Percentiles rank a stretch among this genome's conserved stretches.
Conservation (phyloP, 2,329 filamentous ascomycete genomes). For the Colletotrichum australisinense region DNA sequence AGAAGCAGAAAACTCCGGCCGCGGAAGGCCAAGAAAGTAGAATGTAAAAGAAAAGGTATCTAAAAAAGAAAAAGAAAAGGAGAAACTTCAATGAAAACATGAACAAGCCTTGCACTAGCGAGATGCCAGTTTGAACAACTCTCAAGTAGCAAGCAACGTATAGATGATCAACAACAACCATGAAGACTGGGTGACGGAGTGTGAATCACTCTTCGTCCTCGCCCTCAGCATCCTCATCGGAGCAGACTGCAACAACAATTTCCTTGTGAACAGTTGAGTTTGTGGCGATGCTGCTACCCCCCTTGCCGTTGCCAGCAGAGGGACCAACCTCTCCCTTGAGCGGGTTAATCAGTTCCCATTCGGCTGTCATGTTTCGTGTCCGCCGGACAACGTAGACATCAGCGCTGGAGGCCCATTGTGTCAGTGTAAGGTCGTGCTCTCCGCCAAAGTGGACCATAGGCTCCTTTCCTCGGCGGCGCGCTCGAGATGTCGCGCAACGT, state of each 20-base stretch:
- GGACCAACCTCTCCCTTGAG: conserved; percentile 38
- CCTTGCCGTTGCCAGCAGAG: conserved; percentile 34
- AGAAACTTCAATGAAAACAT: not conserved
- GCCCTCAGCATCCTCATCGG: conserved; percentile 36
- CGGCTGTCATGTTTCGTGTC: conserved; percentile 26
- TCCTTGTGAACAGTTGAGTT: conserved; percentile 17
- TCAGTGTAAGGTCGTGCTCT: conserved; percentile 50
- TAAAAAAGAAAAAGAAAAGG: not conserved
- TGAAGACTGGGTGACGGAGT: not conserved
- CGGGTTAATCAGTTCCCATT: conserved; percentile 49
- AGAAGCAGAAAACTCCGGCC: not conserved
- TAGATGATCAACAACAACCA: not conserved
- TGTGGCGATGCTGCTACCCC: conserved; percentile 11
- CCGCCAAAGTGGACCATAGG: conserved; percentile 52
- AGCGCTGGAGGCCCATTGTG: conserved; percentile 50
- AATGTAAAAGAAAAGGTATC: conserved; percentile 6
- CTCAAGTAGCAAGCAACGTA: not conserved
- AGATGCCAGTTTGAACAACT: not conserved
- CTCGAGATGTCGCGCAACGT: conserved; percentile 85
- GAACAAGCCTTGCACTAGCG: not conserved
- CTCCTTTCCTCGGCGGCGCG: conserved; percentile 49
- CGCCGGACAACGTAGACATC: conserved; percentile 51
- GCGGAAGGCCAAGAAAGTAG: not conserved
- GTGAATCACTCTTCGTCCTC: conserved; percentile 28
- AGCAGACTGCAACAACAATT: conserved; percentile 15